These are phyloP conservation scores for Phytomonas sp. DNA, from an alignment of 208 protist species.

Conservation along the genomic window DNA sequence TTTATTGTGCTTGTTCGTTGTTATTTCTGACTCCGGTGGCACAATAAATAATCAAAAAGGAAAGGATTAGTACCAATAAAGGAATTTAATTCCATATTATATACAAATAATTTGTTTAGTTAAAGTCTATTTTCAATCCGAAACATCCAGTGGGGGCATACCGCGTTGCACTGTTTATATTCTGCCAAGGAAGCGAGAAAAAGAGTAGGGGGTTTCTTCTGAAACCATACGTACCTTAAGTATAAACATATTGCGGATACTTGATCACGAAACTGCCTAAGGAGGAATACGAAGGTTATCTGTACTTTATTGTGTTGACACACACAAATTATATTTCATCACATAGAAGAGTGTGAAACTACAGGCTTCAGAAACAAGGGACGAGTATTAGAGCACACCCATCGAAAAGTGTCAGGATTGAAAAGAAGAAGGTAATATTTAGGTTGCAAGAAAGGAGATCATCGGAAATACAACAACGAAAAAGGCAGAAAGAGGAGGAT, in stretches of 20 bases:
- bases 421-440: background rate
- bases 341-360: background rate
- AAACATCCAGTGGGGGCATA: background rate
- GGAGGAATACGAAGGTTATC: background rate
- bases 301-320: background rate
- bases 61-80: constrained; percentile 6
- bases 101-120: constrained; percentile 15
- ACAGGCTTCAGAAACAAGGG: background rate
- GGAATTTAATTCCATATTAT: background rate
- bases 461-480: background rate
- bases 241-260: background rate
- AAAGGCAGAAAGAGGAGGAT: constrained; percentile 14
- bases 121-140: constrained; percentile 1
- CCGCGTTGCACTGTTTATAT: constrained; percentile 4
- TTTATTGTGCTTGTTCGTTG: background rate
- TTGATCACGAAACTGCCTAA: background rate
- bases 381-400: background rate
- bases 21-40: background rate
- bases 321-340: background rate
- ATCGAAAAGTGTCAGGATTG: background rate
- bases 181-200: background rate
- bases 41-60: constrained; percentile 14
- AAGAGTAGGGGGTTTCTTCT: background rate
- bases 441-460: background rate
- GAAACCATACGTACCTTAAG: background rate